phyloP scores from a whole-genome alignment of 306 rosid genomes.

The cucumber (Cucumis sativus) region Cucumber_9930_V3 NC_026655.2:8263001-8263500 shows the following conservation, averaged over 20 bases:
- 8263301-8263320: background rate
- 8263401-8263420: background rate
- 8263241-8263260: background rate
- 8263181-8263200: background rate
- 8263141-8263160: background rate
- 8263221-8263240: background rate
- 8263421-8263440: conserved; percentile 40
- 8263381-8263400: background rate
- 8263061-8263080: background rate
- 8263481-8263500: conserved; percentile 69
- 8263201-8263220: background rate
- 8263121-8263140: no score
- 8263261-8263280: background rate
- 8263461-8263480: conserved; percentile 92
- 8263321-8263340: background rate
- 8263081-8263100: no score
- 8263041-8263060: background rate
- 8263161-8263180: background rate
- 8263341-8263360: background rate
- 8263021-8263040: background rate
- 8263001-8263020: background rate
- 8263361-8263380: background rate
- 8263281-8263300: background rate
- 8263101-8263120: no score
- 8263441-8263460: conserved; percentile 81